Evolutionary conservation across 1,284 basidiomycete genomes (phyloP).

Genomic region (Pulveroboletus sp.): DNA sequence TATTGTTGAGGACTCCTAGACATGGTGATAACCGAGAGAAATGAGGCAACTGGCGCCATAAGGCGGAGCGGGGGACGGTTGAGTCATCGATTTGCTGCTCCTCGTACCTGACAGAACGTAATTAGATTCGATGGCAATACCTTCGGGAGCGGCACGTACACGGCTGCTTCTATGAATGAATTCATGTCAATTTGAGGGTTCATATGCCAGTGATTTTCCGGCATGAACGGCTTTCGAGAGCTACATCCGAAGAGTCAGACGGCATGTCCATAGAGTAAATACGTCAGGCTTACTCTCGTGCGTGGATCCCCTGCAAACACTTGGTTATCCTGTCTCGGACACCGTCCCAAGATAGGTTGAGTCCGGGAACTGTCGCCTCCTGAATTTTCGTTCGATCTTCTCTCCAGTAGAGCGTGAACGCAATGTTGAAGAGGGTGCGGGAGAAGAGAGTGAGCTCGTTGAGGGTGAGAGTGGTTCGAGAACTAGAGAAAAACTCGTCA

Average conservation of each 20-base stretch:
- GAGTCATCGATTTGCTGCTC: conserved; percentile 46
- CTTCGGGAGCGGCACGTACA: conserved; percentile 42
- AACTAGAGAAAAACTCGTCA: conserved; percentile 83
- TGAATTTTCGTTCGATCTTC: conserved; percentile 49
- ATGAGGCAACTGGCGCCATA: conserved; percentile 70
- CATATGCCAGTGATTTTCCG: conserved; percentile 88
- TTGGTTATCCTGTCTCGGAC: conserved; percentile 68
- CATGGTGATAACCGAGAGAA: conserved; percentile 73
- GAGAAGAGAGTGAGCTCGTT: conserved; percentile 80
- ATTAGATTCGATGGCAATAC: background rate
- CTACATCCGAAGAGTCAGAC: conserved; percentile 39
- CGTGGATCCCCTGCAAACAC: conserved; percentile 77
- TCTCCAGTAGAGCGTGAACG: conserved; percentile 79
- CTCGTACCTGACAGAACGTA: conserved; percentile 43
- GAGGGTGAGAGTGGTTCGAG: conserved; percentile 50
- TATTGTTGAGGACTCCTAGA: conserved; percentile 90
- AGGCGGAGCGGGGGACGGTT: conserved; percentile 40
- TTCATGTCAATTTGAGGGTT: conserved; percentile 71
- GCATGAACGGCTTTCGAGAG: conserved; percentile 78
- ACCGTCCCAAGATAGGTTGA: conserved; percentile 32
- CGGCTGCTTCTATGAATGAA: conserved; percentile 89
- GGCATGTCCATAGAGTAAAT: background rate
- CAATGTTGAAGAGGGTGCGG: conserved; percentile 71
- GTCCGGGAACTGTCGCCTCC: conserved; percentile 41
- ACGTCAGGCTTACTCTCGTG: conserved; percentile 70